Base-by-base conservation (phyloP, 495 filamentous ascomycete species). In the Pyronema domesticum region DNA sequence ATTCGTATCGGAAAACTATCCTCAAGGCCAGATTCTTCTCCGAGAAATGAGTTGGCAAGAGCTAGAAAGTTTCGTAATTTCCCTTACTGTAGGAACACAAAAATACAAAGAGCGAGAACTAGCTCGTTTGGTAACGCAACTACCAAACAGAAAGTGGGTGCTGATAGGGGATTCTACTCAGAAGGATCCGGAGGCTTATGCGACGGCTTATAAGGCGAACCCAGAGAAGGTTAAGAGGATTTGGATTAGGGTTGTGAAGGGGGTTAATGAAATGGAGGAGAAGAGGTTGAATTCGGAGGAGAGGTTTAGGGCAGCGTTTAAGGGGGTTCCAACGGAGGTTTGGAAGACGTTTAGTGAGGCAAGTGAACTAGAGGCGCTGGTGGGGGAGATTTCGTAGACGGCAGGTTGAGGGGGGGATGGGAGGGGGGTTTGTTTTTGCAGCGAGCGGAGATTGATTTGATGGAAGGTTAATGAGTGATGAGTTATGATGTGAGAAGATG, bases 81-180 rank as follows among this genome's bases (percentile, higher is more conserved):
- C 78, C 14, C 76, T 94, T 13, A 93, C 85, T 0, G 72, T 85
- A 40, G 82, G 85, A 23, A 94, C 86, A 0, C 73, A 93, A 68
- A 78, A 80, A 53, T 96, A 95, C 70, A 96, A 96, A 64, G 73
- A 81, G n/a, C 76, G 79, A 50, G 77, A 82, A 14, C 86, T 94
- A 63, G 73, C 76, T 51, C 84, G 86, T 68, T 76, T 95, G 42
- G 76, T 83, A 53, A 55, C 63, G 0, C 85, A 81, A 80, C 73
- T 95, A 53, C 89, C 89, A 7, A 71, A 74, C 45, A 72, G 87
- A 43, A 83, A 83, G 56, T 80, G 91, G 68, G 74, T 96, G 18
- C 82, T 79, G 59, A 77, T 96, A 56, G 89, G 89, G 0, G 89
- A 96, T 65, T 86, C 81, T 37, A 95, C 89, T 9, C 89, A 96